phyloP scores from a whole-genome alignment of 164 flowering plant genomes.

The Berberis vulgaris region DNA sequence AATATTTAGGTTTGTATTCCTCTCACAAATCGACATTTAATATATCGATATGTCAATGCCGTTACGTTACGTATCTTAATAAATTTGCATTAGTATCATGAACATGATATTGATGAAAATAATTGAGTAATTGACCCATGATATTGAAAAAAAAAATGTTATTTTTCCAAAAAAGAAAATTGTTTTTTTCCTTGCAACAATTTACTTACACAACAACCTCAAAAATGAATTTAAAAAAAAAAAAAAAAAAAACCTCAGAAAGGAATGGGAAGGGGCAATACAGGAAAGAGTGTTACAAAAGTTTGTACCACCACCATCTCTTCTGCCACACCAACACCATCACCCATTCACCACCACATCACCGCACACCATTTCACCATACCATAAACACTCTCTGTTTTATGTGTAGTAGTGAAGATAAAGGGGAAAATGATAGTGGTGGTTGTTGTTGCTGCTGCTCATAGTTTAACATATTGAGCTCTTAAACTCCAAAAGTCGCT shows the following conservation, averaged over 20 bases:
- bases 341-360: neutral
- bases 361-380: neutral
- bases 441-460: conserved; percentile 23
- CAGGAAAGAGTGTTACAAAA: conserved; percentile 42
- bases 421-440: conserved; percentile 64
- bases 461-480: conserved; percentile 10
- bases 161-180: neutral
- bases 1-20: too few species aligned
- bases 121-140: too few species aligned
- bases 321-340: conserved; percentile 6
- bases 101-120: too few species aligned
- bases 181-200: too few species aligned
- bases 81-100: too few species aligned
- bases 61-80: too few species aligned
- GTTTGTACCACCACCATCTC: conserved; percentile 13
- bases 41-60: too few species aligned
- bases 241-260: too few species aligned
- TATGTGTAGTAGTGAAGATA: conserved; percentile 35
- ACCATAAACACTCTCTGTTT: neutral
- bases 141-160: too few species aligned
- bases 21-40: too few species aligned
- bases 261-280: conserved; percentile 15
- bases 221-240: too few species aligned
- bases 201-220: neutral
- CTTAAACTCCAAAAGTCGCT: conserved; percentile 9